Base-by-base conservation (phyloP, 495 filamentous ascomycete species). In the Corynascus novoguineensis region DNA sequence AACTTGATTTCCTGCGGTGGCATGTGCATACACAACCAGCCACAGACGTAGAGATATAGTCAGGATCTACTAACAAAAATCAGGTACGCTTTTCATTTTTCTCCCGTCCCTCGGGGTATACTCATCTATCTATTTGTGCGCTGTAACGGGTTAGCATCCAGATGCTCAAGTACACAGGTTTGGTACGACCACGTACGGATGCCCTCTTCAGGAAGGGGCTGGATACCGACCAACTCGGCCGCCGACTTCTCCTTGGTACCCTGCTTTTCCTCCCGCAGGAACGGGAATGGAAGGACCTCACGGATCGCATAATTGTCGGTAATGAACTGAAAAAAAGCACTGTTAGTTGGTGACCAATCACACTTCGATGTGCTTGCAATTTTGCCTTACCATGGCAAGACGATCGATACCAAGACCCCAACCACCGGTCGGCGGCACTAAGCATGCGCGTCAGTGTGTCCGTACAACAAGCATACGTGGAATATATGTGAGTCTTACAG, bases 321-420 rank as follows among this genome's bases (percentile, higher is more conserved):
- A 64, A 97, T 76, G 80, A 97, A 97, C 53, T 56, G 45, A 17
- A 28, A n/a, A n/a, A n/a, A n/a, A 14, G 0, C 32, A 9, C 6
- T n/a, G 53, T 56, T n/a, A 56, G 53, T 24, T 9, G 12, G 21
- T 35, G 17, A 11, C 35, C 7, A 14, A 31, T 8, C 2, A 37
- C 15, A 27, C 12, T 11, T 29, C 19, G 8, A 2, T 15, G 4
- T 34, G n/a, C 37, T 6, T 27, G 1, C 12, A 21, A 3, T 12
- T 14, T 1, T 28, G 17, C 22, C 53, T 49, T 56, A 56, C 53
- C 93, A 97, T 97, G 65, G 92, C 88, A 66, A 97, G 66, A 59
- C 91, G 88, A 75, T 98, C 93, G 65, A 98, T 96, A 60, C 95
- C 93, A 84, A 97, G 88, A 63, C 93, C 95, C 86, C 88, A 97